phyloP scores from a whole-genome alignment of 73 alveolate genomes.

The Paramecium sonneborni region DNA sequence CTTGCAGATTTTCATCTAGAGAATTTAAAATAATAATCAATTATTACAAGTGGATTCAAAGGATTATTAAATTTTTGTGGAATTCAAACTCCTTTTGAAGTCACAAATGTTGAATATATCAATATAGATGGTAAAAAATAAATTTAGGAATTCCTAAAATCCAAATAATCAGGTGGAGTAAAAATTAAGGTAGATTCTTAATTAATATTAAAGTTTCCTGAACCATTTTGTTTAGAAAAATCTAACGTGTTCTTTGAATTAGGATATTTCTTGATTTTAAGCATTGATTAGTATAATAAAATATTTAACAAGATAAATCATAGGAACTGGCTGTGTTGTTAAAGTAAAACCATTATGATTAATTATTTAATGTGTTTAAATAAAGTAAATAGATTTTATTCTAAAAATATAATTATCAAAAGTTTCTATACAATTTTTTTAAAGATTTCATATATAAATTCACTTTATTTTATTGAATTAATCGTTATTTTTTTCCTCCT shows the following conservation, averaged over 20 bases:
- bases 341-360: neutral
- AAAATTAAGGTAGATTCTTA: neutral
- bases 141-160: neutral
- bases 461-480: neutral
- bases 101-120: neutral
- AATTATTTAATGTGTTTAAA: neutral
- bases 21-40: neutral
- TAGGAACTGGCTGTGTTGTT: neutral
- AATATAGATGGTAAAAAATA: neutral
- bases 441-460: neutral
- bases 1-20: neutral
- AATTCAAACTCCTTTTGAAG: neutral
- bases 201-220: neutral
- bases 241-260: neutral
- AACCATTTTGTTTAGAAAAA: neutral
- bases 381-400: neutral
- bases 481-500: neutral
- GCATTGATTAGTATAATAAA: neutral
- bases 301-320: neutral
- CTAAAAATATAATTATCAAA: neutral
- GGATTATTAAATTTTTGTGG: neutral
- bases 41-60: neutral
- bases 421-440: too few relatives aligned
- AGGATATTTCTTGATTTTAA: neutral
- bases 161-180: neutral